Evolutionary conservation across 129 eudicot species (phyloP).

Genomic region (Tagetes erecta): DNA sequence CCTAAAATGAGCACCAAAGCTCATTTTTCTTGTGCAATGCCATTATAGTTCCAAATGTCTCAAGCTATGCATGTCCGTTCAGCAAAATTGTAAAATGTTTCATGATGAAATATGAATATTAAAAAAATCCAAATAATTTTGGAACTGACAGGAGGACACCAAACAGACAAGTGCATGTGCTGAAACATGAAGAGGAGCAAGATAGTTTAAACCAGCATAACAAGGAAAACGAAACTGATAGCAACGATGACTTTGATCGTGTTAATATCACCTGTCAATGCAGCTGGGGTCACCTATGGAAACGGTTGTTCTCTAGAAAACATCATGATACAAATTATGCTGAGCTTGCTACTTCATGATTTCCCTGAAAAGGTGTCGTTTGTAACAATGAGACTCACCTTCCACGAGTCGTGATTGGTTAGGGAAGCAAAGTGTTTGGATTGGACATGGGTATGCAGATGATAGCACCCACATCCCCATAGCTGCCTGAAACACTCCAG

Average conservation of each 20-base stretch:
- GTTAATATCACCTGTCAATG: constrained; percentile 33
- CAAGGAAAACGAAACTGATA: constrained; percentile 22
- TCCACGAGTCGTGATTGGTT: background rate
- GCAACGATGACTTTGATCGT: constrained; percentile 15
- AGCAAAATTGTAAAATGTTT: background rate
- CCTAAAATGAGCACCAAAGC: background rate
- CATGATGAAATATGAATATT: background rate
- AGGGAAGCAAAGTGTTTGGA: background rate
- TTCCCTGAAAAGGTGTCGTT: background rate
- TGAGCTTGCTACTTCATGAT: constrained; percentile 26
- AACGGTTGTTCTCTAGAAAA: constrained; percentile 53
- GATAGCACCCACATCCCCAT: background rate
- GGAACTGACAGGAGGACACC: constrained; percentile 31
- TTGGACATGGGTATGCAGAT: background rate
- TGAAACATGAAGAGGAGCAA: constrained; percentile 5
- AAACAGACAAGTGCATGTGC: constrained; percentile 30
- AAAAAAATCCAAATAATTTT: background rate
- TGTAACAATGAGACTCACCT: background rate
- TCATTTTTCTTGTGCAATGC: background rate
- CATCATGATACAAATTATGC: constrained; percentile 22
- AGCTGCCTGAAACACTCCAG: background rate
- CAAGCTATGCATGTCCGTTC: background rate
- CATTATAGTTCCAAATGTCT: background rate
- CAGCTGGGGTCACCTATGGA: constrained; percentile 41
- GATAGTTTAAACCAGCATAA: constrained; percentile 23